These are phyloP conservation scores for Hygrophila difformis DNA, from an alignment of 257 asterid species.

Conservation along the genomic window DNA sequence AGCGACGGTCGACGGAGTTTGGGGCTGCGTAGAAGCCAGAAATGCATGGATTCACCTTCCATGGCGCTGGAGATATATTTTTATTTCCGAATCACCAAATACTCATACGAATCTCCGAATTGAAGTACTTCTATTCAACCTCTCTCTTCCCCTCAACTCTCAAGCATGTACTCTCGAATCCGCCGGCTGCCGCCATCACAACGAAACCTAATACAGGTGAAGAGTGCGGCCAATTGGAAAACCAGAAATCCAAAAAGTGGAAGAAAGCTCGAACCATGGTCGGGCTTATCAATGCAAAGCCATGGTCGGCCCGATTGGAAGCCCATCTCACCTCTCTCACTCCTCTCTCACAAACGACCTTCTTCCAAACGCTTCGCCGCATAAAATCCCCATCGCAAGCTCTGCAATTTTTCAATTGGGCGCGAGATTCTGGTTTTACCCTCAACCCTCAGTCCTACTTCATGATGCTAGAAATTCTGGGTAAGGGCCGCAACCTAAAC, in stretches of 20 bases:
- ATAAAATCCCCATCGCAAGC: slow-evolving; percentile 52
- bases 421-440: slow-evolving; percentile 35
- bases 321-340: slow-evolving; percentile 36
- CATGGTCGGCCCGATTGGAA: slow-evolving; percentile 61
- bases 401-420: slow-evolving; percentile 65
- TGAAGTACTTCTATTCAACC: slow-evolving; percentile 20
- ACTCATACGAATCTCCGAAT: slow-evolving; percentile 13
- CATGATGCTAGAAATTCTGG: slow-evolving; percentile 59
- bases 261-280: slow-evolving; percentile 52
- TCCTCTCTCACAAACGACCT: slow-evolving; percentile 61
- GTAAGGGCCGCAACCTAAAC: slow-evolving; percentile 51
- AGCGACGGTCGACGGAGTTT: neutral
- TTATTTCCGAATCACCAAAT: slow-evolving; percentile 3
- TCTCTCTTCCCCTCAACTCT: slow-evolving; percentile 33
- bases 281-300: slow-evolving; percentile 36
- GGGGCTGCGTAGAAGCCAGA: neutral
- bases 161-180: slow-evolving; percentile 22
- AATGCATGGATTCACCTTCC: neutral
- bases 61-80: neutral
- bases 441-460: slow-evolving; percentile 57
- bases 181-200: slow-evolving; percentile 15
- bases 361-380: slow-evolving; percentile 63
- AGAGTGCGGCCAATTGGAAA: slow-evolving; percentile 9
- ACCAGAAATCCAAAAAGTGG: slow-evolving; percentile 25
- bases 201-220: neutral